Evolutionary conservation across 1,139 yeast species (phyloP), one percentile per base, ranked within the genome.

Genomic region (Zygosaccharomyces pseudobailii): DNA sequence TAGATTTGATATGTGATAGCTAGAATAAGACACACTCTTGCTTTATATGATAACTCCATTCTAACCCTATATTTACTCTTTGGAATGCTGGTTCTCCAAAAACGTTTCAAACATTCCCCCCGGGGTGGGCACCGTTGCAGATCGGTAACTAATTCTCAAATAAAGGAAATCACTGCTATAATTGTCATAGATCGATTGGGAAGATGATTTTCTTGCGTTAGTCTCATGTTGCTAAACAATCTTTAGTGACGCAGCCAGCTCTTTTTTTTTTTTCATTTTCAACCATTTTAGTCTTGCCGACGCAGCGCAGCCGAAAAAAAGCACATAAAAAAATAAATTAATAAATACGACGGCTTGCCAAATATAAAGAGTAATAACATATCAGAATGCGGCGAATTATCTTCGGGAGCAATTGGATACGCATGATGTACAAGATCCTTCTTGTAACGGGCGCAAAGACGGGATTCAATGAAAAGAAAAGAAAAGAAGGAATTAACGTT

Each of bases 61-160:
- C 17, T n/a, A 38, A 38, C 21, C 33, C 23, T 21, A 19, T 38
- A 27, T 38, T 38, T 38, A 38, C 41, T 3, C 22, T 27, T 9
- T 38, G 13, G 34, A 20, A 23, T 39, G 49, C 49, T 46, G 49
- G 49, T 27, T 46, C 44, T 28, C 31, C 25, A 36, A 43, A 22
- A n/a, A 36, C 24, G 17, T 39, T 27, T 20, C 30, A 38, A 38
- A 19, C 28, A 13, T 27, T 24, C 23, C 33, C 19, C 6, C 28
- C 21, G 23, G 10, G 33, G 34, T 10, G 41, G 4, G 13, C 27
- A 25, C 36, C 35, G 27, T 8, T 36, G 48, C 44, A 46, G 44
- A 46, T 46, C 48, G 36, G 7, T 28, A 28, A 23, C n/a, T 40
- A 25, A 22, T 10, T 35, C 28, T 39, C 30, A 20, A 41, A 36